A percentile compares a stretch with the other conserved stretches of the same genome.
These are phyloP conservation scores for Cystobasidiopsis lactophilus DNA, from an alignment of 768 basidiomycete genomes.

Conservation along the genomic window DNA sequence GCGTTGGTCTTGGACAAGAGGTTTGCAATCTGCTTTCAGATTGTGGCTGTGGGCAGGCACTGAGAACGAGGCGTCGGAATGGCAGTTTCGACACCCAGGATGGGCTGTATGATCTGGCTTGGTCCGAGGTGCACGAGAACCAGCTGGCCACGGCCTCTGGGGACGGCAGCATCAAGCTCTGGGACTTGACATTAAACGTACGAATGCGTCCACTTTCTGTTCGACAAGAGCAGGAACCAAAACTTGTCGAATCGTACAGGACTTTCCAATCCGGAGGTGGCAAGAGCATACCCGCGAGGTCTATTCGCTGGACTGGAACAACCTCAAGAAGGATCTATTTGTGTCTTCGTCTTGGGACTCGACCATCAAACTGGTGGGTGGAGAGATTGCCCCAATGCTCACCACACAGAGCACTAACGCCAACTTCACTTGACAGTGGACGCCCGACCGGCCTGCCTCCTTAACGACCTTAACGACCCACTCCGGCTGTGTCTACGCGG, in stretches of 20 bases:
- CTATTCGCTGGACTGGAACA: constrained; percentile 88
- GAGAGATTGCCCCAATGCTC: neutral
- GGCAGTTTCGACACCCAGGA: constrained; percentile 71
- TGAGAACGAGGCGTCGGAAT: neutral
- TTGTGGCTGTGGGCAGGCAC: no score
- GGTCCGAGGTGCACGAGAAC: constrained; percentile 88
- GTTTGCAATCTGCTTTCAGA: constrained; percentile 20
- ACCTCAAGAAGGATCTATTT: constrained; percentile 69
- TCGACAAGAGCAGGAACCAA: constrained; percentile 4
- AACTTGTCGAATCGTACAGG: constrained; percentile 30
- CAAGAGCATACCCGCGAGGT: constrained; percentile 85
- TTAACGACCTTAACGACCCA: constrained; percentile 64
- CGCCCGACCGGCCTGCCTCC: constrained; percentile 55
- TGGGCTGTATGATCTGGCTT: constrained; percentile 70
- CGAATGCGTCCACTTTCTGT: neutral
- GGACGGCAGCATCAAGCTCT: constrained; percentile 70
- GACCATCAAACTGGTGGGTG: constrained; percentile 56
- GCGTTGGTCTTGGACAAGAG: constrained; percentile 42
- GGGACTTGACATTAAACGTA: constrained; percentile 75
- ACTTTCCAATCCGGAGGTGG: constrained; percentile 74
- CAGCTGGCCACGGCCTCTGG: constrained; percentile 75
- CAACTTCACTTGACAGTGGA: constrained; percentile 41
- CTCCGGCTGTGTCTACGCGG: constrained; percentile 64
- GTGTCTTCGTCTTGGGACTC: constrained; percentile 84
- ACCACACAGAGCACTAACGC: neutral